Percentiles rank a stretch among this genome's conserved stretches.
Conservation (phyloP, 2,329 filamentous ascomycete genomes). For the Neonectria coccinea region DNA sequence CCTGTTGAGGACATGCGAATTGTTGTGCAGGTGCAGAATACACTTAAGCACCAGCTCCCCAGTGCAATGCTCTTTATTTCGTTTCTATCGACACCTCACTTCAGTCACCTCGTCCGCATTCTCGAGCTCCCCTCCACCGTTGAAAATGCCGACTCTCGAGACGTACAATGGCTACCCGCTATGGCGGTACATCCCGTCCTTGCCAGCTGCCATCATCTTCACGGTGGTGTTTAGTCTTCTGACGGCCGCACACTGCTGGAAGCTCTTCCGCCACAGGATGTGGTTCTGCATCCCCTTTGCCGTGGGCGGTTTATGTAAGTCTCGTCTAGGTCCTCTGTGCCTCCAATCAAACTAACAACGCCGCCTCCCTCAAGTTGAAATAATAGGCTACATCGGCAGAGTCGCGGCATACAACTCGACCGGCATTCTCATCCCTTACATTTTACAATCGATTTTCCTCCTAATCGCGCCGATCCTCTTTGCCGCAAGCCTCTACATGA, state of each 20-base stretch:
- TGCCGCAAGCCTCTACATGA: conserved; percentile 61
- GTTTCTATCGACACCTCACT: no score
- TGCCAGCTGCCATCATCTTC: conserved; percentile 60
- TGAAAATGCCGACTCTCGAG: conserved; percentile 37
- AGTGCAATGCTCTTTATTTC: no score
- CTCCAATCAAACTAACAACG: not conserved
- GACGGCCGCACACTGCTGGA: conserved; percentile 55
- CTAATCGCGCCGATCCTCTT: conserved; percentile 59
- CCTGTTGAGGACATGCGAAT: no score
- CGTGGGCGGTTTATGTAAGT: conserved; percentile 59
- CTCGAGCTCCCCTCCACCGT: not conserved
- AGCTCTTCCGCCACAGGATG: conserved; percentile 56
- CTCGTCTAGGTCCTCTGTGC: conserved; percentile 9
- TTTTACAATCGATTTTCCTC: conserved; percentile 54
- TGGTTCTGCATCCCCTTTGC: conserved; percentile 64
- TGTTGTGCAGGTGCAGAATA: no score
- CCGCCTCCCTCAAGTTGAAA: conserved; percentile 43
- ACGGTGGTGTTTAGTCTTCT: conserved; percentile 56
- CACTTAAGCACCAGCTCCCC: no score
- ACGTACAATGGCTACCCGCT: conserved; percentile 40
- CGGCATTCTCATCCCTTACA: conserved; percentile 52
- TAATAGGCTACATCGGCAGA: conserved; percentile 55
- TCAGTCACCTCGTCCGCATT: not conserved
- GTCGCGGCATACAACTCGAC: conserved; percentile 50
- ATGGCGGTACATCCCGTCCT: conserved; percentile 53